Evolutionary conservation across 352 stramenopile genomes (phyloP), one percentile per base, ranked within the genome.

Genomic region (Phytophthora vignae): DNA sequence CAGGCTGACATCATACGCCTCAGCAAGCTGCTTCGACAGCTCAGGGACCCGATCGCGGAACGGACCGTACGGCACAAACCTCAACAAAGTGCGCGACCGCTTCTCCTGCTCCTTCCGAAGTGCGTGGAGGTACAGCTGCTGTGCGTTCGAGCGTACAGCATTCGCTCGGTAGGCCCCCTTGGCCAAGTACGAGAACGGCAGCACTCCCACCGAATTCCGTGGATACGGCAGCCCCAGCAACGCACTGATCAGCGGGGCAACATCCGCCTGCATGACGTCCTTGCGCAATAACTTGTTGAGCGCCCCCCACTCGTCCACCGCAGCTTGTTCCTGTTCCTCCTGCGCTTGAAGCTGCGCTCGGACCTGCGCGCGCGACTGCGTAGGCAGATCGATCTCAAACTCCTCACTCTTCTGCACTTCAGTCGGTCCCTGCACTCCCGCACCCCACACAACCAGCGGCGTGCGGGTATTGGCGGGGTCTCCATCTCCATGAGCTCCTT

Each of bases 231-330:
- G 40, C 3, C 90, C 90, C 14, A 96, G 64, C 25, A 96, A 62
- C 46, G 87, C 75, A 55, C 84, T 90, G 42, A 94, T 81, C 3
- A 95, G 74, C 14, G 88, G 87, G n/a, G 90, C 90, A 1, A 96
- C 71, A 66, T 96, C 88, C 9, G 87, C 89, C 60, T 96, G 90
- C 85, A 95, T 93, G 29, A 95, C 88, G 57, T 96, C 90, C 52
- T 87, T 90, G 12, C 90, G 84, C 53, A 82, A 60, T 27, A 93
- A 69, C 11, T 73, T 52, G 7, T 27, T 21, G 21, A 96, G 81
- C 3, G 54, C 56, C 15, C 77, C 82, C 81, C 86, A 95, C 15
- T 90, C 73, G 1, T 33, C 36, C 10, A 64, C 17, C 6, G 88
- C 88, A 0, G 55, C 58, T 15, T 58, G 44, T 68, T 95, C 88